Base-by-base conservation (phyloP, 345 rosid genomes). In the Combretum micranthum region DNA sequence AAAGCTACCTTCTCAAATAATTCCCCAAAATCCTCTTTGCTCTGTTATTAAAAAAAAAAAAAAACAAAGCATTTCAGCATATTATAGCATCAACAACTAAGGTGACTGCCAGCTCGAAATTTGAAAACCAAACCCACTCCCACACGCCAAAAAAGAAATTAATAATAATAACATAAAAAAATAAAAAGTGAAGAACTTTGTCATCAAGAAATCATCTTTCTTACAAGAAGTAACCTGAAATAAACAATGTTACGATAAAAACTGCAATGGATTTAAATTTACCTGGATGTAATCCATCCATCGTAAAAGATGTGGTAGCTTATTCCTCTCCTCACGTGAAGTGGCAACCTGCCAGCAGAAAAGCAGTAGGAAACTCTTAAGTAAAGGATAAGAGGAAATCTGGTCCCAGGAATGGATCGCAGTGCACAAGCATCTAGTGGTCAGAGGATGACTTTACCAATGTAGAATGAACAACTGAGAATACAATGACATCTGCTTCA, bases 251-350 rank as follows among this genome's bases (percentile, higher is more conserved):
- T 50, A 25, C 54, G 8, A 56, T 51, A 15, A 62, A 39, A 19
- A 54, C 50, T 22, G 50, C 42, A 22, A 13, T 25, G 57, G 15
- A 57, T 48, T 26, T 10, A 52, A 18, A 39, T 57, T 53, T 69
- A 89, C 98, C 91, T 92, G 97, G 53, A 88, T 73, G 79, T 86
- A 84, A 64, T 86, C 81, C 82, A 83, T 66, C 97, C 98, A 92
- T 76, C 98, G 82, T 68, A 78, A 50, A 20, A 88, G 76, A 73
- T 86, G 86, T 15, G 76, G 77, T 45, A 80, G 67, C 72, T 86
- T 81, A 64, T 76, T 82, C 62, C 61, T 71, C 32, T 81, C 85
- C 3, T 61, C 59, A 62, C 71, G 60, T 18, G 95, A 65, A 63
- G 84, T 80, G 55, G 69, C 83, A 63, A 66, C 62, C 98, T 92